A percentile compares a stretch with the other conserved stretches of the same genome.
Conservation (phyloP, 805 yeast genomes). For the Schwanniomyces yamadae region DNA sequence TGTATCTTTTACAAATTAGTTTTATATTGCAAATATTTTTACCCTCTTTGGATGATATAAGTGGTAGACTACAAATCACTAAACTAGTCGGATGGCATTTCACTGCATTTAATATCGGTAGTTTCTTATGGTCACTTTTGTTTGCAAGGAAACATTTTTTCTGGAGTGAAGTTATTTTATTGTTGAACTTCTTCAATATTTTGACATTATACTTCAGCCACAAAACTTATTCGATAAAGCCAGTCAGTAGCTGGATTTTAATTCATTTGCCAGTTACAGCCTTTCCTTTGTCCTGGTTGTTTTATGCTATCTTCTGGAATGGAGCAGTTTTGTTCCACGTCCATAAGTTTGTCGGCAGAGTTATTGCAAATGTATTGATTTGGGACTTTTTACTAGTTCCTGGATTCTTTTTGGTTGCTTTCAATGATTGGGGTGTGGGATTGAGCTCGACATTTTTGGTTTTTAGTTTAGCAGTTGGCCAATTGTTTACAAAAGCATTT, state of each 20-base stretch:
- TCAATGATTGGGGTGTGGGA: conserved; percentile 71
- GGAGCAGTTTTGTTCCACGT: conserved; percentile 76
- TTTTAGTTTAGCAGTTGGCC: conserved; percentile 70
- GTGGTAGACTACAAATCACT: conserved; percentile 25
- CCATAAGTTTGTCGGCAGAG: conserved; percentile 56
- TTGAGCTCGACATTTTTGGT: conserved; percentile 55
- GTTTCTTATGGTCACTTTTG: conserved; percentile 61
- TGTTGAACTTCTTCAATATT: conserved; percentile 60
- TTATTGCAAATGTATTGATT: conserved; percentile 68
- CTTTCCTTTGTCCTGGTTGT: conserved; percentile 71
- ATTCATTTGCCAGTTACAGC: conserved; percentile 69
- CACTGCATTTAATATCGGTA: conserved; percentile 56
- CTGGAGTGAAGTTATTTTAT: conserved; percentile 55
- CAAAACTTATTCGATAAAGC: conserved; percentile 57
- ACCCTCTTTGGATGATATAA: conserved; percentile 22
- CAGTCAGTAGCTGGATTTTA: conserved; percentile 50
- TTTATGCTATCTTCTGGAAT: conserved; percentile 78
- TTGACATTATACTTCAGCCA: conserved; percentile 54
- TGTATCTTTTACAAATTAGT: conserved; percentile 51
- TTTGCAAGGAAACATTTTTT: conserved; percentile 61
- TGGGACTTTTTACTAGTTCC: conserved; percentile 79
- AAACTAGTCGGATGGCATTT: conserved; percentile 59
- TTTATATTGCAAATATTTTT: conserved; percentile 48
- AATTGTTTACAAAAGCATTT: conserved; percentile 62
- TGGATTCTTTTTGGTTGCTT: conserved; percentile 51